Conservation (phyloP, 805 yeast species). For the Kazachstania psychrophila region DNA sequence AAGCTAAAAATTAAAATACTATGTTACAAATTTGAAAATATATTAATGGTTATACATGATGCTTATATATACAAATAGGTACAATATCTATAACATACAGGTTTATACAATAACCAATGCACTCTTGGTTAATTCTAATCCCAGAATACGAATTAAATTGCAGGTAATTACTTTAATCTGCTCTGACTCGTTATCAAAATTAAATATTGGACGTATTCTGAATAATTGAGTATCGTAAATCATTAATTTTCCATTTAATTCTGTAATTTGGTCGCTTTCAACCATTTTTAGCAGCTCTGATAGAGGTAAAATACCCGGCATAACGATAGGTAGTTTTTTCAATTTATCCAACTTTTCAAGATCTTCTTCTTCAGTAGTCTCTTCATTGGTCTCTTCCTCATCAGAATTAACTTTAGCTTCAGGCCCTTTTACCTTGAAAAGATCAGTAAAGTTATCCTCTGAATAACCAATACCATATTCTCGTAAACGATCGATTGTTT, state of each 20-base stretch:
- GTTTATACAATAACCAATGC: constrained; percentile 19
- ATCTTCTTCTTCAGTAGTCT: constrained; percentile 1
- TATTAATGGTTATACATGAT: too few relatives aligned
- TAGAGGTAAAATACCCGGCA: constrained; percentile 45
- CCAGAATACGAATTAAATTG: constrained; percentile 39
- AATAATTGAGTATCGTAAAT: constrained; percentile 17
- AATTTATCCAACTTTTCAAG: not conserved
- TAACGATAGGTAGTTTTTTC: constrained; percentile 33
- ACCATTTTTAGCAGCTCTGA: constrained; percentile 36
- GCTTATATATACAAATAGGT: too few relatives aligned
- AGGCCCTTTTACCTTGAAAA: not conserved
- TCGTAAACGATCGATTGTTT: not conserved
- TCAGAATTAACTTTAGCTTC: constrained; percentile 1
- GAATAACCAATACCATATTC: constrained; percentile 14
- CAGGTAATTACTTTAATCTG: constrained; percentile 25
- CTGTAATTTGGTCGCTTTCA: constrained; percentile 21
- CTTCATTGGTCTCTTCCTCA: constrained; percentile 5
- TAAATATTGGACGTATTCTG: constrained; percentile 22
- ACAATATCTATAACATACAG: too few relatives aligned
- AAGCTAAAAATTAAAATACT: too few relatives aligned
- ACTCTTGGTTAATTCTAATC: constrained; percentile 31
- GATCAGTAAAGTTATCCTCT: not conserved
- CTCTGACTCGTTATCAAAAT: constrained; percentile 16
- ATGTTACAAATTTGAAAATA: too few relatives aligned
- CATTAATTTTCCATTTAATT: constrained; percentile 18